These are phyloP conservation scores for Davidsoniella virescens DNA, from an alignment of 2,329 filamentous ascomycete species.

Conservation along the genomic window DNA sequence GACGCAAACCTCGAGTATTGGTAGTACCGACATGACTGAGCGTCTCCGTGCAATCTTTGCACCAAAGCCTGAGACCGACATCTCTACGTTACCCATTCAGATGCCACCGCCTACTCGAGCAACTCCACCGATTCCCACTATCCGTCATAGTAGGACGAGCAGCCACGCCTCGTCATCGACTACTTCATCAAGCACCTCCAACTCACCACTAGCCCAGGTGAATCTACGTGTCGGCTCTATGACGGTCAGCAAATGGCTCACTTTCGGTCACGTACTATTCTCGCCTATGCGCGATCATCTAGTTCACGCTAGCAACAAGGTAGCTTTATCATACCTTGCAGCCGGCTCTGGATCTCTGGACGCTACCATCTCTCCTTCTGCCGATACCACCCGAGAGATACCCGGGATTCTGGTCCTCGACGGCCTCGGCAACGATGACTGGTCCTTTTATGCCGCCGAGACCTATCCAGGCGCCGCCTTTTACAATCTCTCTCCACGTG, in stretches of 20 bases:
- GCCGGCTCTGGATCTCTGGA: background rate
- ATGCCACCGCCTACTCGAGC: background rate
- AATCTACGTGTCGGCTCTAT: slow-evolving; percentile 66
- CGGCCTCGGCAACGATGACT: slow-evolving; percentile 73
- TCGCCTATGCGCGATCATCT: slow-evolving; percentile 44
- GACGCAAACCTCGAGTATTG: slow-evolving; percentile 38
- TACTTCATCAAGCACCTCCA: slow-evolving; percentile 30
- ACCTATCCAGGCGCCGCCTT: slow-evolving; percentile 61
- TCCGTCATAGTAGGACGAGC: background rate
- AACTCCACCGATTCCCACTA: background rate
- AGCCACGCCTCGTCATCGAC: slow-evolving; percentile 18
- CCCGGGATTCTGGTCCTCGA: slow-evolving; percentile 58
- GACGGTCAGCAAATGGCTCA: slow-evolving; percentile 78
- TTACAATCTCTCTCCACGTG: slow-evolving; percentile 54
- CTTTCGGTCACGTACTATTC: slow-evolving; percentile 69
- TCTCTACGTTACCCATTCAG: background rate
- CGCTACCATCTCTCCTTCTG: background rate
- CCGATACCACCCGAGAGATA: slow-evolving; percentile 23
- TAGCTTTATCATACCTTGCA: slow-evolving; percentile 2
- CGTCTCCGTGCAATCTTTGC: slow-evolving; percentile 33
- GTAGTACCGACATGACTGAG: slow-evolving; percentile 38
- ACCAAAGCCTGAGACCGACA: slow-evolving; percentile 16
- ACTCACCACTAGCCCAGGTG: slow-evolving; percentile 50
- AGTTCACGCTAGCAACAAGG: slow-evolving; percentile 27
- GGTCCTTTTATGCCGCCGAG: slow-evolving; percentile 73